These are phyloP conservation scores for Multifurca ochricompacta DNA, from an alignment of 768 basidiomycete species.

Conservation along the genomic window DNA sequence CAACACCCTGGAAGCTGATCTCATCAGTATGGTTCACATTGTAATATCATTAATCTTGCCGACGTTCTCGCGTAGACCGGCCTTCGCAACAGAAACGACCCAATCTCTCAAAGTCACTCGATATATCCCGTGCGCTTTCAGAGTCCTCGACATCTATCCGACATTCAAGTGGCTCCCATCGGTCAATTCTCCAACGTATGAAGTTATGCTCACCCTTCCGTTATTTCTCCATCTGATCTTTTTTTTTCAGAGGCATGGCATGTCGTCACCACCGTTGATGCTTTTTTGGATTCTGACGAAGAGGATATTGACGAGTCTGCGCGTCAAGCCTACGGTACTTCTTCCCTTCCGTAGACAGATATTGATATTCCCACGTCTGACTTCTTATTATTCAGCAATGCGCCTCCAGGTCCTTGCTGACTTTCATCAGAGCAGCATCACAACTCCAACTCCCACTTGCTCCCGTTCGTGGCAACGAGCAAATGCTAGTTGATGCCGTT, in stretches of 20 bases:
- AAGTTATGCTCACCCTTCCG: conserved; percentile 1
- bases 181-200: conserved; percentile 60
- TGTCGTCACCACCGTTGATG: conserved; percentile 54
- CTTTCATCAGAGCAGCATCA: background rate
- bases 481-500: background rate
- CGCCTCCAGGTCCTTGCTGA: conserved; percentile 16
- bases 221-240: background rate
- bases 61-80: background rate
- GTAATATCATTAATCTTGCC: background rate
- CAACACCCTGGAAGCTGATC: conserved; percentile 3
- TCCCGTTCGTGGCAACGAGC: conserved; percentile 3
- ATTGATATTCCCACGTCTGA: background rate
- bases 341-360: background rate
- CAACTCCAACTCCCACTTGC: background rate
- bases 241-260: conserved; percentile 60
- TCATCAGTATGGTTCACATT: background rate
- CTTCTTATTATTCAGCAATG: conserved; percentile 6
- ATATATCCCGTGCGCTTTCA: conserved; percentile 1
- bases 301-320: conserved; percentile 57
- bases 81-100: conserved; percentile 1
- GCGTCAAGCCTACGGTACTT: conserved; percentile 58
- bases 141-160: conserved; percentile 31
- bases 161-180: conserved; percentile 17
- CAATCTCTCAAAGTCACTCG: background rate
- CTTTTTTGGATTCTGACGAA: conserved; percentile 71